Evolutionary conservation across 352 stramenopile species (phyloP), one percentile per base, ranked within the genome.

Genomic region (Thalassiosira ordinaria): DNA sequence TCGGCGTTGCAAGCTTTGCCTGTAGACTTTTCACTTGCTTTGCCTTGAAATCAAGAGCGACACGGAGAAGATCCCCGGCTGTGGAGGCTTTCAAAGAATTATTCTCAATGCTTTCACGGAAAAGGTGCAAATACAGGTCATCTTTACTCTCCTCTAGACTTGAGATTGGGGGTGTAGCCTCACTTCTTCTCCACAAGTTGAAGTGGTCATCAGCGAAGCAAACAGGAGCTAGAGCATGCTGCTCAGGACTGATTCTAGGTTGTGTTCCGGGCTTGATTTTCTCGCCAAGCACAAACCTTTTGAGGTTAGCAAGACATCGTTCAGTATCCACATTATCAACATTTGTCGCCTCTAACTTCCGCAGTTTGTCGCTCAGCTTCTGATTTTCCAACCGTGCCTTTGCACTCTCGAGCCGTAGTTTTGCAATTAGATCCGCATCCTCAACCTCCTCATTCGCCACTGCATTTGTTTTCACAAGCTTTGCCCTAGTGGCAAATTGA

Each of bases 401-500:
- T 3, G 49, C 72, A 33, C 53, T 69, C 51, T 80, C 72, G 20
- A 80, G 37, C 37, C 55, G 5, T 16, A 80, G 27, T 31, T 56
- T 68, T 11, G 62, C 26, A 70, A 80, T 59, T 49, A 68, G n/a
- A 46, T 66, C 47, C 7, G 80, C 70, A 41, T 74, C 74, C 59
- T 87, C 74, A 27, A 87, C 24, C 26, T 84, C 51, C 13, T 98
- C 95, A 78, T 98, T 98, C 13, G 97, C 89, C 37, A 94, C 78
- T 2, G 96, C 94, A 35, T 92, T 93, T 37, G 96, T 98, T 70
- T 96, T 97, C 20, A 99, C 93, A 24, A 97, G 86, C 61, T 97
- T 97, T 3, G 96, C 96, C 22, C 96, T 89, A 24, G 90, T 95
- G 0, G 96, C 97, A 89, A 99, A 99, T 90, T 98, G 97, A 56